A percentile compares a stretch with the other conserved stretches of the same genome.
Conservation (phyloP, 495 filamentous ascomycete genomes). For the Penicillium pulvis region DNA sequence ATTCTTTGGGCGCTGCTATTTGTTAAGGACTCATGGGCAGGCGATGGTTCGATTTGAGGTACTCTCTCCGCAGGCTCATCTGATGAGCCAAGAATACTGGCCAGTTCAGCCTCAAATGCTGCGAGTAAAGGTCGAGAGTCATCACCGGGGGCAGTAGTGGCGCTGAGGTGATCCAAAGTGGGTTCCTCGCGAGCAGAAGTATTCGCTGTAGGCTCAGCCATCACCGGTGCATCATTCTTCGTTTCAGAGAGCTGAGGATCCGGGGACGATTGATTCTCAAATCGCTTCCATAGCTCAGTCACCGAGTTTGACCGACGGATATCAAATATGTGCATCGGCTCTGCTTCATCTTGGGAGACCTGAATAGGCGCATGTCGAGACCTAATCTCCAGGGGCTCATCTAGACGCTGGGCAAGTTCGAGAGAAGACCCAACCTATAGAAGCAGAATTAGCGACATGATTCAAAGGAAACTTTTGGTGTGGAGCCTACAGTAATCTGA, state of each 20-base stretch:
- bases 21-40: constrained; percentile 17
- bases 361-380: constrained; percentile 12
- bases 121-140: constrained; percentile 44
- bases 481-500: constrained; percentile 53
- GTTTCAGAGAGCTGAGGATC: constrained; percentile 9
- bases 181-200: constrained; percentile 6
- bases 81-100: constrained; percentile 39
- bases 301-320: constrained; percentile 50
- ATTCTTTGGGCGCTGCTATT: constrained; percentile 19
- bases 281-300: constrained; percentile 44
- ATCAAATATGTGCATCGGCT: constrained; percentile 49
- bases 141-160: constrained; percentile 9
- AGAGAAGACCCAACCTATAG: constrained; percentile 52
- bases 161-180: constrained; percentile 1
- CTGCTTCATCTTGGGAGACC: constrained; percentile 15
- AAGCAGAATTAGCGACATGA: constrained; percentile 10
- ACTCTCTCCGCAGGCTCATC: constrained; percentile 25
- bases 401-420: constrained; percentile 52
- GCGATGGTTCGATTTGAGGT: constrained; percentile 16
- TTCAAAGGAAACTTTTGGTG: neutral
- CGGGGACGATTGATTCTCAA: constrained; percentile 17
- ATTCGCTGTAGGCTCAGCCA: constrained; percentile 4
- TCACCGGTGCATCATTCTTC: neutral
- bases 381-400: constrained; percentile 39
- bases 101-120: constrained; percentile 55